phyloP scores from a whole-genome alignment of 139 green algal genomes.

The Protoeuglena noctilucae region DNA sequence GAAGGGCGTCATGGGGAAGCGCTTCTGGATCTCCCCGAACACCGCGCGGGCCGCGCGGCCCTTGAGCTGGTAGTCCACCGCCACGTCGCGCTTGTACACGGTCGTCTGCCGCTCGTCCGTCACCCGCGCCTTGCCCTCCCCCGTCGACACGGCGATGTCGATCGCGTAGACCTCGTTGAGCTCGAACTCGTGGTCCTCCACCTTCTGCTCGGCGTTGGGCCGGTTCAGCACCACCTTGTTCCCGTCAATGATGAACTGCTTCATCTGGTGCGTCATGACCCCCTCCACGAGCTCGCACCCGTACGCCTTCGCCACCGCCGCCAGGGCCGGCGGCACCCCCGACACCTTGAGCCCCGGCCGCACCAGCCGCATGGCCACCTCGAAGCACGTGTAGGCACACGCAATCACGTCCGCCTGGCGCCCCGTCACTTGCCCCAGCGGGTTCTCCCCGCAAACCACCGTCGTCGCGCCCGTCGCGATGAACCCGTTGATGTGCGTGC shows the following conservation, averaged over 20 bases:
- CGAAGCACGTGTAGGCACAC: conserved; percentile 54
- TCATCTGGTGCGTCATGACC: conserved; percentile 81
- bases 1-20: conserved; percentile 87
- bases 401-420: conserved; percentile 68
- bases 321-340: conserved; percentile 54
- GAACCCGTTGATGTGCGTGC: conserved; percentile 92
- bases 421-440: conserved; percentile 38
- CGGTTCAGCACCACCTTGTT: conserved; percentile 90
- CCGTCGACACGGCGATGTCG: conserved; percentile 82
- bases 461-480: conserved; percentile 74
- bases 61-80: conserved; percentile 84
- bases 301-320: conserved; percentile 62
- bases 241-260: conserved; percentile 92
- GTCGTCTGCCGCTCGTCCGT: conserved; percentile 92
- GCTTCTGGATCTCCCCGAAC: conserved; percentile 66
- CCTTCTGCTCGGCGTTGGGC: conserved; percentile 55
- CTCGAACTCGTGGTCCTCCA: conserved; percentile 86
- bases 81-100: conserved; percentile 91
- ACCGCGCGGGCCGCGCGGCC: conserved; percentile 52
- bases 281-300: conserved; percentile 84
- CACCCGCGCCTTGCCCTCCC: conserved; percentile 61
- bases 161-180: conserved; percentile 90
- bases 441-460: conserved; percentile 20
- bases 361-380: conserved; percentile 77
- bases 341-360: conserved; percentile 59